Base-by-base conservation (phyloP, 345 rosid species). In the Hypericum androsaemum region DNA sequence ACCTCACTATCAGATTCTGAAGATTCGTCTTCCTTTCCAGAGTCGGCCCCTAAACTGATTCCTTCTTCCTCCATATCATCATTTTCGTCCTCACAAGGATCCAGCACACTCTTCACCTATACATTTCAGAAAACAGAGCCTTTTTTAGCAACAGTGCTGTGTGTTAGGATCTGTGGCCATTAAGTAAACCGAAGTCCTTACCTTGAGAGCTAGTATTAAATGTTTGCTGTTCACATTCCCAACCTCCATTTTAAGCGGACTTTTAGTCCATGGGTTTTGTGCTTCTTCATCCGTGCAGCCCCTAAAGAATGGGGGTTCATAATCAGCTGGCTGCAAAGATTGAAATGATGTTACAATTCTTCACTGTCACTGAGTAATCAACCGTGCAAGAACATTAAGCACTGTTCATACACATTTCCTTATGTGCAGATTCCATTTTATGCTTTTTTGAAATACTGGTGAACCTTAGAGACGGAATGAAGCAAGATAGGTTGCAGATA, bases 181-280 rank as follows among this genome's bases (percentile, higher is more conserved):
- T 47, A 41, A 48, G 39, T 37, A 45, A 36, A 41, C 10, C 37
- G 49, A 35, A 59, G 53, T 16, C 53, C 54, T 69, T 66, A 73
- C 95, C 94, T 83, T 92, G 43, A 92, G 80, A 51, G 90, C 82
- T 66, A 88, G 73, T 32, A 85, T 84, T 62, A 83, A 82, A 73
- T 92, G 97, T 62, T 81, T 88, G 87, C 97, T 88, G 72, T 88
- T 88, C 62, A 92, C 99, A 61, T 88, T 79, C 44, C 99, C 97
- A 70, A 92, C 82, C 71, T 88, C 88, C 98, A 92, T 88, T 58
- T 77, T 80, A 63, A 92, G 68, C 72, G 99, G 97, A 74, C 61
- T 72, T 79, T 83, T 86, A 41, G 75, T 79, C 99, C 99, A 92
- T 43, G 74, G 59, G 68, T 78, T 73, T 60, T 76, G 81, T 63